These are phyloP conservation scores for Talaromyces sp. DNA, from an alignment of 2,329 filamentous ascomycete species.

Conservation along the genomic window DNA sequence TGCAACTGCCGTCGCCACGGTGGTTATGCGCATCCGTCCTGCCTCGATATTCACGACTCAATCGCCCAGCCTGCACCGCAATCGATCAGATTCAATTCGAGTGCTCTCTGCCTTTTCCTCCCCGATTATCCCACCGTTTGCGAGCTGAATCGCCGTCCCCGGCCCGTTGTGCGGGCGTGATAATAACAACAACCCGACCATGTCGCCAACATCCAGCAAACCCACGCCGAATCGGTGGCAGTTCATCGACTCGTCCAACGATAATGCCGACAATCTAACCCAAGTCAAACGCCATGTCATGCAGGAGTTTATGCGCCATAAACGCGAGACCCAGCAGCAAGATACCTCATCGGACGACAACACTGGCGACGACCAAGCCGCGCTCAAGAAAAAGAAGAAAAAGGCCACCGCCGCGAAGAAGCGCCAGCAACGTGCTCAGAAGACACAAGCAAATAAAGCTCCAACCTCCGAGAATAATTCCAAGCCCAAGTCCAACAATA, in stretches of 20 bases:
- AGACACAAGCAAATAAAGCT: conserved; percentile 1
- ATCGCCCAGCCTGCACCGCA: neutral
- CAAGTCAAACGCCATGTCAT: conserved; percentile 41
- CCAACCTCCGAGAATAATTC: neutral
- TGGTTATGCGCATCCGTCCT: neutral
- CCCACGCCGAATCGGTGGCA: conserved; percentile 26
- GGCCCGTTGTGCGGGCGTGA: neutral
- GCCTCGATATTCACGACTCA: neutral
- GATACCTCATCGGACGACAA: conserved; percentile 6
- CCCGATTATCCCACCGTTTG: neutral
- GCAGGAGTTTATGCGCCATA: conserved; percentile 39
- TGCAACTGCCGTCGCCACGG: neutral
- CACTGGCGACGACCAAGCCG: neutral
- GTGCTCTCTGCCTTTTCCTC: neutral
- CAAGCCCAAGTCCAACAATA: neutral
- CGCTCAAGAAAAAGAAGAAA: conserved; percentile 2
- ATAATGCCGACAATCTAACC: conserved; percentile 31
- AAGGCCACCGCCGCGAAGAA: neutral
- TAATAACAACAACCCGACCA: neutral
- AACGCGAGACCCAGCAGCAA: conserved; percentile 14
- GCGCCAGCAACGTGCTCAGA: neutral
- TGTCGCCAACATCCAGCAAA: neutral
- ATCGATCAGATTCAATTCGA: neutral
- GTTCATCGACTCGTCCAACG: conserved; percentile 36
- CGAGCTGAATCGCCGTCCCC: neutral